Evolutionary conservation across 2,329 filamentous ascomycete species (phyloP), one percentile per base, ranked within the genome.

Genomic region (Sclerotinia trifoliorum): DNA sequence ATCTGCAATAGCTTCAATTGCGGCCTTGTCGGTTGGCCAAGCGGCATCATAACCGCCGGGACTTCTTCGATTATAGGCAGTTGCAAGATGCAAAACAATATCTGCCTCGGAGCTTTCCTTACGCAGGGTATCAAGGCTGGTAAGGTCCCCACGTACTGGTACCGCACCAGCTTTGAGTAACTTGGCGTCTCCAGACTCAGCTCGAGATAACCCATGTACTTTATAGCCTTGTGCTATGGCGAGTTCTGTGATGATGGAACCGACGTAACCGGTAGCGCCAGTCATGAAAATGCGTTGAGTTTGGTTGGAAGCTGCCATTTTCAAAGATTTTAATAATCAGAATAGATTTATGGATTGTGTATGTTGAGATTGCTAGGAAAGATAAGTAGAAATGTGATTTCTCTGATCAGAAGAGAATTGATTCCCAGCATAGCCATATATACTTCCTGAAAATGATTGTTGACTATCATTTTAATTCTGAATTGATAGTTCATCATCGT

Each of bases 61-160:
- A 6, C 72, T 72, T 49, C 73, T 74, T 55, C 76, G 71, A 61
- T 78, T 76, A 5, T 52, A 64, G 24, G 78, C 71, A 65, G 77
- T 75, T 5, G 80, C 82, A 7, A 83, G 76, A 69, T 81, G 80
- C 5, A 84, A 73, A 8, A 84, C 79, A n/a, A 77, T 73, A 66
- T 84, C 81, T 7, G 81, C 80, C 13, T 74, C 68, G n/a, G 76
- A 70, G 58, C 78, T 77, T 70, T 82, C 79, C 19, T 69, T 42
- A 2, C 75, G 76, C 5, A 84, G 77, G 2, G 80, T 70, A 29
- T 80, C 78, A 51, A 80, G 75, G 13, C 78, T 74, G 3, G 70
- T 69, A 3, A 84, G 77, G 70, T 80, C 78, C 1, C 81, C 82
- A 42, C 79, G 78, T 5, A 81, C 73, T 2, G 80, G 78, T 0